Evolutionary conservation across 2,329 filamentous ascomycete species (phyloP).

Genomic region (Arthrobotrys entomopaga): DNA sequence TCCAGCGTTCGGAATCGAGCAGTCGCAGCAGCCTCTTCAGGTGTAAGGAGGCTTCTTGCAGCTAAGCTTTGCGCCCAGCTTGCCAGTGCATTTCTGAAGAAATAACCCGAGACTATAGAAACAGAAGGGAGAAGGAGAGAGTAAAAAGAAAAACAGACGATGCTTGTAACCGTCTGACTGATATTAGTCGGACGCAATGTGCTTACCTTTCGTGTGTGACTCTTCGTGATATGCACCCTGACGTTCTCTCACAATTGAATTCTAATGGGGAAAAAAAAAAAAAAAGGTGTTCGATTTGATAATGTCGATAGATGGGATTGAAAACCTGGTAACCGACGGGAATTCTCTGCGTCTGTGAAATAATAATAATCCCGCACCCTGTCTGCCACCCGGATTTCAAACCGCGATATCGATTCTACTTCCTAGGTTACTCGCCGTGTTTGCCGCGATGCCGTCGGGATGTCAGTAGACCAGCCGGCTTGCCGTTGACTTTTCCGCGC

Average conservation of each 20-base stretch:
- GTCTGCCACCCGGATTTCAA: background rate
- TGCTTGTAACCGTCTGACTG: constrained; percentile 36
- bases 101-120: background rate
- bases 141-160: constrained; percentile 1
- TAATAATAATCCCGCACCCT: constrained; percentile 1
- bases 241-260: background rate
- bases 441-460: background rate
- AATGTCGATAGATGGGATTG: constrained; percentile 23
- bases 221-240: background rate
- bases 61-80: constrained; percentile 1
- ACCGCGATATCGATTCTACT: too few relatives aligned
- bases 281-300: background rate
- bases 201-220: constrained; percentile 30
- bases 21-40: background rate
- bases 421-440: background rate
- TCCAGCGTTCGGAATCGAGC: constrained; percentile 14
- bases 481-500: constrained; percentile 1
- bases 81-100: background rate
- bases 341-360: background rate
- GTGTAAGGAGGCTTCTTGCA: constrained; percentile 19
- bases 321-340: constrained; percentile 20
- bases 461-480: constrained; percentile 3
- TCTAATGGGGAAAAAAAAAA: too few relatives aligned
- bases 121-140: constrained; percentile 21
- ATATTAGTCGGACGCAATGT: constrained; percentile 41